Base-by-base conservation (phyloP, 2,329 filamentous ascomycete species). In the Aspergillus sp. region DNA sequence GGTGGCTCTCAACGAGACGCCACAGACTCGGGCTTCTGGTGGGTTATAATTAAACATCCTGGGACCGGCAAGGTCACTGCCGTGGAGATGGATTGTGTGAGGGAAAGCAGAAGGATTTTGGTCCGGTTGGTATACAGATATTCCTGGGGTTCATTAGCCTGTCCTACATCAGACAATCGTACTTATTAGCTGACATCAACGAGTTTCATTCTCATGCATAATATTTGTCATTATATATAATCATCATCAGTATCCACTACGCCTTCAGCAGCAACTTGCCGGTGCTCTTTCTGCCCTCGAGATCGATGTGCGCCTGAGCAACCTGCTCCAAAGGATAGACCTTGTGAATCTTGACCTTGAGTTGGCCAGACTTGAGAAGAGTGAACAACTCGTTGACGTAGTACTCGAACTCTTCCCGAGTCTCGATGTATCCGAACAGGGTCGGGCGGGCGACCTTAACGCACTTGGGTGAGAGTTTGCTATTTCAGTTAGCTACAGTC, bases 221-320 rank as follows among this genome's bases (percentile, higher is more conserved):
- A 17, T 38, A 17, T 7, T 10, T 30, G 35, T 38, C 35, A 38
- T 38, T 38, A 38, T 38, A 38, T 38, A 38, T 14, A 38, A 6
- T 38, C 35, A 38, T 38, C 35, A 38, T 3, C 5, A n/a, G 16
- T 17, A 38, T 38, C 14, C 35, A 7, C 16, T 63, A 86, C 44
- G 84, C 80, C 73, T 85, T 86, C 64, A 96, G 70, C 51, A 96
- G 69, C 56, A 95, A 71, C 77, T 96, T 96, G 16, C 92, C 92
- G 10, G 84, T 89, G 2, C 90, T 94, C 77, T 87, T 89, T 62
- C 91, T 80, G 40, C 88, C 82, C 73, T 95, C 88, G 42, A 96
- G 79, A 69, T 96, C 90, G 45, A 75, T 72, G 57, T 95, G 90
- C 11, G 90, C 90, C 61, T 82, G 77, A 33, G 79, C 83, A 32